A percentile compares a stretch with the other conserved stretches of the same genome.
phyloP scores from a whole-genome alignment of 1,284 basidiomycete species.

The Ceratobasidium theobromae region DNA sequence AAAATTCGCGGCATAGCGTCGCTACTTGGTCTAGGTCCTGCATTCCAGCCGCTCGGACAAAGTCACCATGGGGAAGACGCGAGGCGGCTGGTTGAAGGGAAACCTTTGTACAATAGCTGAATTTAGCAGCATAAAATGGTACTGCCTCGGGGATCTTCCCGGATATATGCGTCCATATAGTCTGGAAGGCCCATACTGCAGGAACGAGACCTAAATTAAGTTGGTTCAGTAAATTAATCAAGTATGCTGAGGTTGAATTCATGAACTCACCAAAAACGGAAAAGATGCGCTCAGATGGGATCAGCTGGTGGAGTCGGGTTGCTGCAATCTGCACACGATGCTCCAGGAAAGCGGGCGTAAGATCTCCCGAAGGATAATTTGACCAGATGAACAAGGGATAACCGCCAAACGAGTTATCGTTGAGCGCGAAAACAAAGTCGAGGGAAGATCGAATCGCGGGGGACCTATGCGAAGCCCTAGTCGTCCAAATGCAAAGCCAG shows the following conservation, averaged over 20 bases:
- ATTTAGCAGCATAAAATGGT: conserved; percentile 63
- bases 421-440: conserved; percentile 61
- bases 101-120: conserved; percentile 54
- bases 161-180: conserved; percentile 51
- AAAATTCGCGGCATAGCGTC: conserved; percentile 56
- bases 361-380: conserved; percentile 43
- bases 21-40: conserved; percentile 49
- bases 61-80: conserved; percentile 43
- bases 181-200: conserved; percentile 52
- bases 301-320: conserved; percentile 43
- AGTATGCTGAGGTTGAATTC: neutral
- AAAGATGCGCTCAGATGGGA: conserved; percentile 56
- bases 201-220: conserved; percentile 42
- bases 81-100: conserved; percentile 43
- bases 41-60: conserved; percentile 43
- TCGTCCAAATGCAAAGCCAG: conserved; percentile 51
- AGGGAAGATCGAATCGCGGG: conserved; percentile 39
- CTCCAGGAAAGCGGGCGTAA: conserved; percentile 43
- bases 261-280: conserved; percentile 57
- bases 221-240: neutral
- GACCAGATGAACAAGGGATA: conserved; percentile 62
- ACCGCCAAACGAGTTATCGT: conserved; percentile 52
- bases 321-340: conserved; percentile 45
- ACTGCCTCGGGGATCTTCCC: conserved; percentile 44
- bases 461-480: neutral